Base-by-base conservation (phyloP, 208 protist genomes). In the Trypanosoma avium region DNA sequence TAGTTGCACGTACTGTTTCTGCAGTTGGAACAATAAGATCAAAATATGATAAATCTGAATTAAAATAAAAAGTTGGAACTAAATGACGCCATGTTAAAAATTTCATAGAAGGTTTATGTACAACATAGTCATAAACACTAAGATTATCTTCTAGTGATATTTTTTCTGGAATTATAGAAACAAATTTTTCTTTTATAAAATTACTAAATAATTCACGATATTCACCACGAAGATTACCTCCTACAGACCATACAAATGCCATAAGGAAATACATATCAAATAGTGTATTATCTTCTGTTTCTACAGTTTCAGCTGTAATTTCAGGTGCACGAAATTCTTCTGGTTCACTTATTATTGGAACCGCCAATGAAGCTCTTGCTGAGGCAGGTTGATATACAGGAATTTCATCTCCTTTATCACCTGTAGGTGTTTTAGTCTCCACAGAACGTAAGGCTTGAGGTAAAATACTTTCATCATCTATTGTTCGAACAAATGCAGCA, bases 161-260 rank as follows among this genome's bases (percentile, higher is more conserved):
- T 33, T 87, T 61, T 9, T 67, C 67, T 1, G 93, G 94, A 55
- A 97, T 61, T 45, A 76, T 70, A 46, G 62, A 59, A 26, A 61
- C 61, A 47, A 98, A 84, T 26, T 86, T 67, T 50, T 90, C 56
- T 42, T 76, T 72, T 19, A 92, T 54, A 77, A 95, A 95, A 21
- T 67, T n/a, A 70, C 90, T 97, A 64, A 98, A 99, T 1, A 60
- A 48, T n/a, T 69, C 84, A 40, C 97, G 81, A 21, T 81, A 76
- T 46, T 84, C 72, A 63, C 97, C 97, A 53, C 83, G 86, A 33
- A 98, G 55, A 75, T 97, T 97, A 42, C 86, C 95, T 47, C 98
- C 98, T 24, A 99, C 61, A 8, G 94, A 82, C 98, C 98, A 99
- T 49, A 99, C 86, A 60, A 99, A 90, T 1, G 94, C 75, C 86